Evolutionary conservation across 768 basidiomycete genomes (phyloP).

Genomic region (Suillus luteus): DNA sequence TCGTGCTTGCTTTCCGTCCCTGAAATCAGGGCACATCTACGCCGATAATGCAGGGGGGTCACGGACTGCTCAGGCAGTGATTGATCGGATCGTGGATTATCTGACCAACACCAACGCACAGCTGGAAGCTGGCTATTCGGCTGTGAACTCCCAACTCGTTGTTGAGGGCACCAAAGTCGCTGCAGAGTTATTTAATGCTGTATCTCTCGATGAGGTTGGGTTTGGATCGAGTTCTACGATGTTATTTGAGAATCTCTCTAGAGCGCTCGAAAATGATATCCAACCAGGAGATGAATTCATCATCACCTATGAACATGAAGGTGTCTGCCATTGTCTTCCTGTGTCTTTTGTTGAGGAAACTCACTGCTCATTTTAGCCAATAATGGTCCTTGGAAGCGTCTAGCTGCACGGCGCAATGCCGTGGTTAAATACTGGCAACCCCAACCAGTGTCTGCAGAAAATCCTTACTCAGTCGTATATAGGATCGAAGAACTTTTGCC

Average conservation of each 20-base stretch:
- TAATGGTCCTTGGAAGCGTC: slow-evolving; percentile 72
- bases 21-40: slow-evolving; percentile 61
- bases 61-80: slow-evolving; percentile 55
- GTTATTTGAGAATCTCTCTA: slow-evolving; percentile 68
- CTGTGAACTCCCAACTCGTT: slow-evolving; percentile 56
- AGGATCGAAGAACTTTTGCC: slow-evolving; percentile 58
- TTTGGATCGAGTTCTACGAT: slow-evolving; percentile 69
- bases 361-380: slow-evolving; percentile 51
- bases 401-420: slow-evolving; percentile 61
- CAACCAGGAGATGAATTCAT: slow-evolving; percentile 70
- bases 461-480: slow-evolving; percentile 66
- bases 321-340: slow-evolving; percentile 35
- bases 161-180: slow-evolving; percentile 52
- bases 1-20: slow-evolving; percentile 63
- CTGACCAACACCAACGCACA: slow-evolving; percentile 73
- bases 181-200: slow-evolving; percentile 63
- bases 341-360: not conserved
- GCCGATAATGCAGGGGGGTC: slow-evolving; percentile 82
- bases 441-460: slow-evolving; percentile 47
- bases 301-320: slow-evolving; percentile 79
- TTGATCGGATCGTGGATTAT: slow-evolving; percentile 66
- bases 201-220: slow-evolving; percentile 59
- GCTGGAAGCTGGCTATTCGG: slow-evolving; percentile 66
- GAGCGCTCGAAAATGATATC: slow-evolving; percentile 58
- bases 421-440: slow-evolving; percentile 62